Base-by-base conservation (phyloP, 805 yeast genomes). In the Candida arabinofermentans region DNA sequence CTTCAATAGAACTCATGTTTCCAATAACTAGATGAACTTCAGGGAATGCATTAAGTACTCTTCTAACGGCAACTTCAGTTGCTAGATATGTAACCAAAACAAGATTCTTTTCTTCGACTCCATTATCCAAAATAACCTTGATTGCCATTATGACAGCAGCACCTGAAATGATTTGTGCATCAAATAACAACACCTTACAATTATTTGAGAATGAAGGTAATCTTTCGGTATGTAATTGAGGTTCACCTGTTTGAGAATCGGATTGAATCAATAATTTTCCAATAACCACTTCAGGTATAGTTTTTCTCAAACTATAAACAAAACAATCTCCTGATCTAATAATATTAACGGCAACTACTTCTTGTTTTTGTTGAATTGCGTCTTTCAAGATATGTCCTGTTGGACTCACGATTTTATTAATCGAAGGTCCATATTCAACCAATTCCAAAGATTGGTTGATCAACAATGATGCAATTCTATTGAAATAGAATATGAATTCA, bases 141-240 rank as follows among this genome's bases (percentile, higher is more conserved):
- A 87, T 77, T 0, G 97, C 96, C 98, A 91, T 93, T 33, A 88
- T 84, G 2, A 90, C 82, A 0, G 96, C 96, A 0, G 96, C 95
- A 2, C 98, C 99, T 24, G 95, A 81, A 24, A 87, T 82, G 37
- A 88, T 71, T 59, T 91, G 96, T 0, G 96, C 87, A 57, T 91
- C 97, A 55, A 87, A 77, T 37, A 91, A 63, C 8, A 91, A 63
- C 1, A 87, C 78, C 46, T 74, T 77, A 27, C 66, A 60, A 14
- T 46, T 54, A 17, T 13, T 47, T 38, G 23, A 50, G 45, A 42
- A 47, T 24, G 0, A 62, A 0, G 97, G 96, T 29, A 91, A 63
- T 19, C 78, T 74, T 49, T 84, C 83, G n/a, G 82, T 79, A 60
- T 90, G 96, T 45, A 93, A 70, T 57, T 84, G 90, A 1, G 99